Base-by-base conservation (phyloP, 306 rosid genomes). In the Potentilla sterilis region DNA sequence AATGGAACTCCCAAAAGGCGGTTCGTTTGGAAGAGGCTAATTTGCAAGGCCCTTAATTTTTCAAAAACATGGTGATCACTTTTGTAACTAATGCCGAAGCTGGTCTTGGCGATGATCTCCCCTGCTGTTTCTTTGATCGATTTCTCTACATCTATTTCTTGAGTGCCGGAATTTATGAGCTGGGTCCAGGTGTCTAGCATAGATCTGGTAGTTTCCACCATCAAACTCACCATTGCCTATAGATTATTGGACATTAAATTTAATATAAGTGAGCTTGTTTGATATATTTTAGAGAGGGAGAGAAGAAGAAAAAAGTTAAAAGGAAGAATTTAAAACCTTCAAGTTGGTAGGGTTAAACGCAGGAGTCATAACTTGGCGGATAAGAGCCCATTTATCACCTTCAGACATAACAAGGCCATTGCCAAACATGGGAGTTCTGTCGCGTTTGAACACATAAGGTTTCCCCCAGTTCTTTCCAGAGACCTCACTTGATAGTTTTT, bases 1-100 rank as follows among this genome's bases (percentile, higher is more conserved):
- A 79, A 89, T 22, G 98, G 98, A 21, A 91, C 97, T 0, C 98
- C 98, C 1, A 93, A 92, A 4, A 83, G 84, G 4, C 97, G 87
- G 2, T 21, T 88, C 4, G 89, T 82, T 52, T 57, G 75, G 32
- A 93, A 93, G 34, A 93, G 98, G 9, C 79, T 80, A 76, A 68
- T 83, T 65, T 91, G 98, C 9, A 93, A 72, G 43, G 87, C 82
- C 52, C 86, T 77, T 67, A 93, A 32, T 54, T 87, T 91, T 51
- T 83, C 73, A 5, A 85, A 85, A 57, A 91, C 89, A 11, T 80
- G 57, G 7, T 63, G 65, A 19, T 89, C 92, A 32, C 70, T 82
- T 66, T 84, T 52, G 8, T 82, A 71, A 4, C 81, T 70, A 37
- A 93, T 69, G n/a, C 98, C 97, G 19, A 89, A 93, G 75, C 96